phyloP scores from a whole-genome alignment of 306 rosid species.

The Vigna reflexopilosa region DNA sequence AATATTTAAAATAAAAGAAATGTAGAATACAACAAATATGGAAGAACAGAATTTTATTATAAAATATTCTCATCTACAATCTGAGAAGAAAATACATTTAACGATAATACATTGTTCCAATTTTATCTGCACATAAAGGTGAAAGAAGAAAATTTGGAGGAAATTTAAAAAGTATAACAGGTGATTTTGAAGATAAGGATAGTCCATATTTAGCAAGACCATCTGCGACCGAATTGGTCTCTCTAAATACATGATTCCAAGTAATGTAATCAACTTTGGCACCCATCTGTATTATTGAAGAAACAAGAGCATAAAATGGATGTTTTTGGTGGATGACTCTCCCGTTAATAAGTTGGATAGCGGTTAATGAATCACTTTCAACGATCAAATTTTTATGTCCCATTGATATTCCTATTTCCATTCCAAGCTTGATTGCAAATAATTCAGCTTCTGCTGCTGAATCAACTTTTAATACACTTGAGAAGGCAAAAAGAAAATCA shows the following conservation, averaged over 20 bases:
- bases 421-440: too few relatives aligned
- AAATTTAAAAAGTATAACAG: background rate
- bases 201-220: background rate
- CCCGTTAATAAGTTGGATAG: background rate
- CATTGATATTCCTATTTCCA: too few relatives aligned
- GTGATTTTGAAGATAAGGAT: fast-evolving
- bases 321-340: background rate
- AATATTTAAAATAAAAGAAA: too few relatives aligned
- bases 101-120: background rate
- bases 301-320: background rate
- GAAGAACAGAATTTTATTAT: too few relatives aligned
- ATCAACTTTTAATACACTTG: background rate
- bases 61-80: too few relatives aligned
- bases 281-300: background rate
- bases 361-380: background rate
- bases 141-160: background rate
- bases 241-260: background rate
- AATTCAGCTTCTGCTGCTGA: too few relatives aligned
- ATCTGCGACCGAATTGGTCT: background rate
- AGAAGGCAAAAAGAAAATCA: background rate
- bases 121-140: fast-evolving
- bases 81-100: background rate
- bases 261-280: fast-evolving
- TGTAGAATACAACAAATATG: too few relatives aligned
- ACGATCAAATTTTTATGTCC: background rate